Percentiles rank a stretch among this genome's conserved stretches.
Evolutionary conservation across 2,329 filamentous ascomycete genomes (phyloP).

Genomic region (Pleochaeta shiraiana): DNA sequence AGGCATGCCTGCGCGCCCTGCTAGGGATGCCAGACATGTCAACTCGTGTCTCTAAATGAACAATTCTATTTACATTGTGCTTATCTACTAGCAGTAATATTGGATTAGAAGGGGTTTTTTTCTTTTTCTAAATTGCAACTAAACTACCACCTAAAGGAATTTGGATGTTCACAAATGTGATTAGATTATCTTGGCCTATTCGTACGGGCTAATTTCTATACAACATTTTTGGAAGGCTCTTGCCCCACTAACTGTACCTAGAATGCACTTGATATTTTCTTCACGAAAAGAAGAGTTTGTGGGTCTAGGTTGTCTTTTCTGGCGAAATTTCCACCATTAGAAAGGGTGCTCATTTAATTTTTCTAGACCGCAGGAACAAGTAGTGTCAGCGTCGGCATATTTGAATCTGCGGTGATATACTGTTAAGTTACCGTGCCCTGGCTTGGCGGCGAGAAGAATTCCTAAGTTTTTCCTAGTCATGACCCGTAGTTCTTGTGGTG

Average conservation of each 20-base stretch:
- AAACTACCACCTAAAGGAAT: too few species aligned
- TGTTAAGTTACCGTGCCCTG: background rate
- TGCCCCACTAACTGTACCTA: background rate
- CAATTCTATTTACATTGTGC: background rate
- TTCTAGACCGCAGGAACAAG: background rate
- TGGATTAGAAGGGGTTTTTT: background rate
- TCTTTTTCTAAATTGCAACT: too few species aligned
- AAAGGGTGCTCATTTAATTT: background rate
- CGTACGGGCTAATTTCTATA: background rate
- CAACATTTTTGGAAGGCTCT: background rate
- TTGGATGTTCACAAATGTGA: background rate
- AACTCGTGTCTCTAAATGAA: background rate
- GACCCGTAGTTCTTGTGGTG: background rate
- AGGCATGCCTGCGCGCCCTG: background rate
- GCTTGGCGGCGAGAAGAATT: background rate
- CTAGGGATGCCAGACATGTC: background rate
- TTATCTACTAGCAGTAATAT: background rate
- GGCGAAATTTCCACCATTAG: background rate
- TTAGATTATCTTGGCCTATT: background rate
- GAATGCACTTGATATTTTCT: background rate
- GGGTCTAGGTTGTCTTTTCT: background rate
- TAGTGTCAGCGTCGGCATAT: background rate
- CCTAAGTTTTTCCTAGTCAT: background rate
- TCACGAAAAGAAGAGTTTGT: background rate
- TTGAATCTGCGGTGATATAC: background rate